Conservation (phyloP, 2,329 filamentous ascomycete species). For the Botrytis elliptica region DNA sequence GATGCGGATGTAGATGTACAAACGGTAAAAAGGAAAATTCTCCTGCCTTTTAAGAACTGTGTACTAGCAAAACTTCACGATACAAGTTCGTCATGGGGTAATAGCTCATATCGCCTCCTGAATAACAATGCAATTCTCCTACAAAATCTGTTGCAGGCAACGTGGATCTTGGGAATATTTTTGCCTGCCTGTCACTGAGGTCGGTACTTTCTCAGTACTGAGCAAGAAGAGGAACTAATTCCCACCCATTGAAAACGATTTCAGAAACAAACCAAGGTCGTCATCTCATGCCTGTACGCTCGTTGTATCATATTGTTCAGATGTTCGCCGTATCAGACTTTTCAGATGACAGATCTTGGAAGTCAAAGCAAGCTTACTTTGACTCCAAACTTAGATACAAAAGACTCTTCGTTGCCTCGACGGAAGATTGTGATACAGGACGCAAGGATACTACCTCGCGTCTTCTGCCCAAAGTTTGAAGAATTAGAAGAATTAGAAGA, state of each 20-base stretch:
- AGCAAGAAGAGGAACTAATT: neutral
- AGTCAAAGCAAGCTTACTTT: neutral
- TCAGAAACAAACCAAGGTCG: neutral
- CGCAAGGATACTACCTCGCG: neutral
- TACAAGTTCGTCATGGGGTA: neutral
- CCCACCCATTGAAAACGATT: neutral
- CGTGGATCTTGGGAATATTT: neutral
- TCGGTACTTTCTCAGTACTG: neutral
- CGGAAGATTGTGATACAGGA: neutral
- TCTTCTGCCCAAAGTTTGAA: neutral
- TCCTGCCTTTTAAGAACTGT: neutral
- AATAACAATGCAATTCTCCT: neutral
- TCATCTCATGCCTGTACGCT: conserved; percentile 12
- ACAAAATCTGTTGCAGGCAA: conserved; percentile 13
- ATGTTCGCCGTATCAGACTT: conserved; percentile 1
- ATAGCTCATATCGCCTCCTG: neutral
- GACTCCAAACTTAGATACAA: neutral
- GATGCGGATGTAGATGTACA: conserved; percentile 11
- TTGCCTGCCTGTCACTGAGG: neutral
- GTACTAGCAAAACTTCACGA: neutral
- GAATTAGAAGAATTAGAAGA: neutral
- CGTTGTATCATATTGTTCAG: neutral
- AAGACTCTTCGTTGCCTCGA: neutral
- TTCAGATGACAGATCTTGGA: conserved; percentile 12
- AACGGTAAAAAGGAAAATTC: neutral